Conservation (phyloP, 805 yeast species). For the Kazachstania psychrophila region DNA sequence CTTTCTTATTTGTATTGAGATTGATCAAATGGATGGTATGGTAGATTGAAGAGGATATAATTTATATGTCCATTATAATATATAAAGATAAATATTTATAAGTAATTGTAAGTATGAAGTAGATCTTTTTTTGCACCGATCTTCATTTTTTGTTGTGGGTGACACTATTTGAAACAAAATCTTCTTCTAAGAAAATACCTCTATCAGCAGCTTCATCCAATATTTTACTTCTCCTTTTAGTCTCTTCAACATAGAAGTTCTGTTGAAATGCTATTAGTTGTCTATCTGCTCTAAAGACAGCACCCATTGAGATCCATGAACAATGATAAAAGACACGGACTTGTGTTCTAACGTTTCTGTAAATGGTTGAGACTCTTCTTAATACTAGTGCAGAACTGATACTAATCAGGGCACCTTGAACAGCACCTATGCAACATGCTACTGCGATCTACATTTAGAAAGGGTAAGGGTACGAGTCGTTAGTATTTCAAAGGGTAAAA, state of each 20-base stretch:
- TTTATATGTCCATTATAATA: too few relatives aligned
- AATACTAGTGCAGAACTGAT: conserved; percentile 28
- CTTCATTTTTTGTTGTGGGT: not conserved
- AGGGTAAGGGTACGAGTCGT: too few relatives aligned
- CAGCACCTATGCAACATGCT: conserved; percentile 35
- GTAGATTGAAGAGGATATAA: conserved; percentile 8
- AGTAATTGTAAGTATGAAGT: too few relatives aligned
- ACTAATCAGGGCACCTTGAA: conserved; percentile 35
- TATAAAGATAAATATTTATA: too few relatives aligned
- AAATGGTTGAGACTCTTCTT: conserved; percentile 30
- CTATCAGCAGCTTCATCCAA: conserved; percentile 39
- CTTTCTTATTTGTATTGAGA: conserved; percentile 11
- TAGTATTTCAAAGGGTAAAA: too few relatives aligned
- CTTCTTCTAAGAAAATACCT: conserved; percentile 35
- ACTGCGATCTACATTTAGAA: conserved; percentile 28
- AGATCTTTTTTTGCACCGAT: too few relatives aligned
- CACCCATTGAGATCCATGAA: conserved; percentile 35
- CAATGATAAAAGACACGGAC: conserved; percentile 35
- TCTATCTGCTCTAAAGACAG: conserved; percentile 36
- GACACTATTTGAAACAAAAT: conserved; percentile 1
- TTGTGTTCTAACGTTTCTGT: conserved; percentile 33
- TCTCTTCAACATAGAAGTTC: conserved; percentile 29
- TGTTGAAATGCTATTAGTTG: conserved; percentile 32
- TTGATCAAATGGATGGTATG: conserved; percentile 21
- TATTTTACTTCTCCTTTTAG: conserved; percentile 29